A percentile compares a stretch with the other conserved stretches of the same genome.
These are phyloP conservation scores for Scedosporium minutisporum DNA, from an alignment of 2,329 filamentous ascomycete genomes.

Conservation along the genomic window DNA sequence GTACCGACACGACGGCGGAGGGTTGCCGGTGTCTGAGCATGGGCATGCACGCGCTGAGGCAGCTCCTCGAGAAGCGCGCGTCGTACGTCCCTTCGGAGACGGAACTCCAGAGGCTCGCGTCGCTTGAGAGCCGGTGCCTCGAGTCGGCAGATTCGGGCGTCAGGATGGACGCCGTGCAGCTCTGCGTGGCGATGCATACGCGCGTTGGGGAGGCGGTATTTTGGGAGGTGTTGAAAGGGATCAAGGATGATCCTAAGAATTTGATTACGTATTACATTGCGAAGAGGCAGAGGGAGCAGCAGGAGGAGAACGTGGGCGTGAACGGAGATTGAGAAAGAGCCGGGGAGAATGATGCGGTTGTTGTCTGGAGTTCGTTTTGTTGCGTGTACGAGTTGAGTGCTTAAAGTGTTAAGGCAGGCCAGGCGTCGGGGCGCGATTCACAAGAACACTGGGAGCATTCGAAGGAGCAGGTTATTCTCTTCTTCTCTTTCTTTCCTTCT, in stretches of 20 bases:
- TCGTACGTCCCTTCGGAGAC: slow-evolving; percentile 39
- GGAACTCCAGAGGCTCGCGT: slow-evolving; percentile 42
- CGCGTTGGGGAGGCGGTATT: slow-evolving; percentile 51
- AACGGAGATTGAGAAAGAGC: no score
- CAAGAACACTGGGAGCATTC: neutral
- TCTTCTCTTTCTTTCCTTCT: neutral
- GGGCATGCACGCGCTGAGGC: slow-evolving; percentile 53
- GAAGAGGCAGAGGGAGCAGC: slow-evolving; percentile 50
- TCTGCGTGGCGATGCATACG: slow-evolving; percentile 64
- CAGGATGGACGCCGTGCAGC: slow-evolving; percentile 66
- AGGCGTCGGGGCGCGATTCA: neutral
- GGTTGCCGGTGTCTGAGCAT: slow-evolving; percentile 48
- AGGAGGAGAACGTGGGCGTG: neutral
- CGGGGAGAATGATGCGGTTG: no score
- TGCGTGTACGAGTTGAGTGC: neutral
- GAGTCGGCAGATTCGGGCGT: slow-evolving; percentile 53
- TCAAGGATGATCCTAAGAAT: slow-evolving; percentile 65
- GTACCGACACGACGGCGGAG: slow-evolving; percentile 31
- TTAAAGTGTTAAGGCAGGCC: neutral
- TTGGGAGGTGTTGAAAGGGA: slow-evolving; percentile 55
- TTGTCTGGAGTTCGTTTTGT: neutral
- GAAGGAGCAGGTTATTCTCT: neutral
- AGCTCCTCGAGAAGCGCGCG: slow-evolving; percentile 39
- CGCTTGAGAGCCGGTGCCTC: slow-evolving; percentile 45
- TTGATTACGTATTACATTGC: slow-evolving; percentile 76